Conservation (phyloP, 129 eudicot genomes). For the Saussurea involucrata region DNA sequence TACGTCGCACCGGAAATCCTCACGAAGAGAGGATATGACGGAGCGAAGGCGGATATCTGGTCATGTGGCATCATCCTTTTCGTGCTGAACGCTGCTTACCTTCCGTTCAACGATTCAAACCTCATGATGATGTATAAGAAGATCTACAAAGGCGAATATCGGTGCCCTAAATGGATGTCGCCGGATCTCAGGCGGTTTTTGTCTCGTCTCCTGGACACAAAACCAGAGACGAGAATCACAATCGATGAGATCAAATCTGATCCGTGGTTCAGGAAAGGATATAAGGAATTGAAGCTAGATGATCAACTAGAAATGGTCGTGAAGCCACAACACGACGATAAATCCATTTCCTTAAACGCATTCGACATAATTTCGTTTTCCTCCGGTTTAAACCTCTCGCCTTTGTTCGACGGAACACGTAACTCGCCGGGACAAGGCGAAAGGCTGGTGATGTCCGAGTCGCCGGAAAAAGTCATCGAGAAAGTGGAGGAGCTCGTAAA, state of each 20-base stretch:
- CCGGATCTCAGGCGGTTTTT: conserved; percentile 55
- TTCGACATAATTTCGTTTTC: conserved; percentile 75
- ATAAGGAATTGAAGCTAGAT: conserved; percentile 18
- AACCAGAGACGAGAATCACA: conserved; percentile 63
- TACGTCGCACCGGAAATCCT: conserved; percentile 89
- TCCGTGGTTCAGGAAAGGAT: conserved; percentile 73
- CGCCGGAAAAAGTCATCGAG: conserved; percentile 42
- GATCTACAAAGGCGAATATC: conserved; percentile 73
- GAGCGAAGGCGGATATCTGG: conserved; percentile 70
- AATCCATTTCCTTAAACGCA: conserved; percentile 49
- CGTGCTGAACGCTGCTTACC: conserved; percentile 57
- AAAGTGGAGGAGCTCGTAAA: conserved; percentile 41
- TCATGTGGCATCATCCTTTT: conserved; percentile 74
- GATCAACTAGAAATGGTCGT: conserved; percentile 2
- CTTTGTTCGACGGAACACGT: conserved; percentile 40
- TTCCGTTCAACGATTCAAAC: conserved; percentile 82
- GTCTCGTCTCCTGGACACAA: conserved; percentile 60
- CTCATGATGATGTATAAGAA: conserved; percentile 74
- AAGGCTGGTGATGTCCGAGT: conserved; percentile 36
- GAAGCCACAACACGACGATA: conserved; percentile 11
- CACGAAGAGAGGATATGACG: conserved; percentile 67
- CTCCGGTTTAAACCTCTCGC: conserved; percentile 55
- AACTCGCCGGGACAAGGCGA: conserved; percentile 32
- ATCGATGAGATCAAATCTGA: conserved; percentile 52
- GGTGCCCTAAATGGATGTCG: conserved; percentile 77